Percentiles rank a stretch among this genome's conserved stretches.
Evolutionary conservation across 2,329 filamentous ascomycete genomes (phyloP).

Genomic region (Hymenoscyphus occultus): DNA sequence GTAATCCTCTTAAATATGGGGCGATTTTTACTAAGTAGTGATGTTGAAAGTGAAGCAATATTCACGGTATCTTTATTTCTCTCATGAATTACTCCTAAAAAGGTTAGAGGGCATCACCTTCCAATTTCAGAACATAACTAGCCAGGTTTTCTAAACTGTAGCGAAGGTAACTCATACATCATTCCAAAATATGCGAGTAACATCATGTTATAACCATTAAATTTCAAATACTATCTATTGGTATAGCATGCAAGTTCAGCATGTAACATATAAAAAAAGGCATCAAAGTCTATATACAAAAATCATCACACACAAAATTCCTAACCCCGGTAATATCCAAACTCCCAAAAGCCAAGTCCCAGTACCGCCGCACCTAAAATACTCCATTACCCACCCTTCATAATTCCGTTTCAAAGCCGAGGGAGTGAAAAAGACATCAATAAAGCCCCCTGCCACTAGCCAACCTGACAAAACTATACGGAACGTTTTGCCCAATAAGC

Average conservation of each 20-base stretch:
- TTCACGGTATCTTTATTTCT: too few relatives aligned
- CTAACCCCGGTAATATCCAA: background rate
- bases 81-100: too few relatives aligned
- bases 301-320: background rate
- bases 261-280: background rate
- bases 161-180: too few relatives aligned
- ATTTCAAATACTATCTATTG: slow-evolving; percentile 6
- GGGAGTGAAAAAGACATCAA: slow-evolving; percentile 20
- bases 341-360: background rate
- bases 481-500: slow-evolving; percentile 81
- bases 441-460: slow-evolving; percentile 58
- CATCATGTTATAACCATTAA: too few relatives aligned
- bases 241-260: background rate
- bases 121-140: too few relatives aligned
- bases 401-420: background rate
- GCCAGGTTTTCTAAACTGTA: too few relatives aligned
- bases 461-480: slow-evolving; percentile 80
- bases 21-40: too few relatives aligned
- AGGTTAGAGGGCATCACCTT: too few relatives aligned
- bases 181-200: too few relatives aligned
- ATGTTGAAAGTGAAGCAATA: too few relatives aligned
- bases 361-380: background rate
- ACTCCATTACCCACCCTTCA: background rate
- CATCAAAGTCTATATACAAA: slow-evolving; percentile 5
- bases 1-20: too few relatives aligned